Base-by-base conservation (phyloP, 2,329 filamentous ascomycete genomes). In the Dactylellina leptospora region DNA sequence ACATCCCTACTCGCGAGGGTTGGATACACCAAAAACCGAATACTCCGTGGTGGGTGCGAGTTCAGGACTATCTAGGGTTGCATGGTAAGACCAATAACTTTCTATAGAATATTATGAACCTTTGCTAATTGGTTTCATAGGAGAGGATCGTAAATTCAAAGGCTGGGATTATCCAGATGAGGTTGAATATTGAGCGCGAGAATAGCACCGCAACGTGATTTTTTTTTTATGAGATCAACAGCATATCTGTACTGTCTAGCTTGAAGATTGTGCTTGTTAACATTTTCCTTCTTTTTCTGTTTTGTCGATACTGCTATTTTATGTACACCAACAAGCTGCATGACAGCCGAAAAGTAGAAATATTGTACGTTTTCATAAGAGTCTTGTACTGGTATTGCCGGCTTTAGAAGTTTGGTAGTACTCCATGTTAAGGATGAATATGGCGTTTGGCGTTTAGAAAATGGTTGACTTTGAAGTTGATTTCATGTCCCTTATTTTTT, bases 91-190 rank as follows among this genome's bases (percentile, higher is more conserved):
- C n/a, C 4, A n/a, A 40, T 18, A 1, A 10, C 1, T 22, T 23
- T 5, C 18, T 22, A 45, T 1, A 4, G 20, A 1, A 18, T 45
- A 18, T 10, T 23, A 11, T 45, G 23, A 28, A 20, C 10, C 20
- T 3, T 9, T 48, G 25, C 25, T 18, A 30, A 44, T 25, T 6
- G 27, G 4, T n/a, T 36, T 27, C 13, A 23, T 50, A 69, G 63
- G 55, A 1, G 55, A 69, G 1, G 48, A 60, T 11, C 55, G 63
- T 2, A 28, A 22, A 11, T 69, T 48, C 48, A 69, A 61, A 48
- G 55, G 55, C 36, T 69, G 63, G 63, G 62, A 68, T 11, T 68
- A 60, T 25, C 62, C 62, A 2, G 62, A 68, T 3, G 22, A 51
- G 0, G 1, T 20, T 33, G 54, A 45, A 6, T 11, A 25, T 4